Percentiles rank a stretch among this genome's conserved stretches.
phyloP scores from a whole-genome alignment of 2,329 filamentous ascomycete species.

The Gyromitra esculenta region DNA sequence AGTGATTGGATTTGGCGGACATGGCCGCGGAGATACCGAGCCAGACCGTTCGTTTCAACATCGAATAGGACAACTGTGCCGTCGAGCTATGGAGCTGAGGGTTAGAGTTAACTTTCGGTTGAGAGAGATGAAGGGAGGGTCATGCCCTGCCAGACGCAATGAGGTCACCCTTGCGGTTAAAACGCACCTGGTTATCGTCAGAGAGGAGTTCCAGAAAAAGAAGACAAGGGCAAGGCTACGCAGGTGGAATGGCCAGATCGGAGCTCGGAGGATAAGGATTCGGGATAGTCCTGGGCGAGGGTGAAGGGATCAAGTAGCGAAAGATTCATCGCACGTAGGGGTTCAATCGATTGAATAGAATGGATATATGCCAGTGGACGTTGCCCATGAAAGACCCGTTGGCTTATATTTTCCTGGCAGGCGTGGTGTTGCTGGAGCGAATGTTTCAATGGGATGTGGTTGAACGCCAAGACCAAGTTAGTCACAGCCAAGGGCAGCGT shows the following conservation, averaged over 20 bases:
- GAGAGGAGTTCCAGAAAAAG: constrained; percentile 36
- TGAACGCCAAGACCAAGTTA: constrained; percentile 31
- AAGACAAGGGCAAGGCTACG: constrained; percentile 59
- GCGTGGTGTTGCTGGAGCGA: not conserved
- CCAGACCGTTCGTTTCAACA: constrained; percentile 95
- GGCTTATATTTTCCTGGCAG: not conserved
- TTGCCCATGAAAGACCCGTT: not conserved
- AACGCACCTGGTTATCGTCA: constrained; percentile 66
- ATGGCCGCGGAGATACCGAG: constrained; percentile 91
- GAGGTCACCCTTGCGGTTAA: constrained; percentile 93
- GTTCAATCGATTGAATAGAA: constrained; percentile 16
- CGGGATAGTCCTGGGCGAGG: constrained; percentile 67
- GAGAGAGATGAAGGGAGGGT: constrained; percentile 22
- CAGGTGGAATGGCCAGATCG: constrained; percentile 75
- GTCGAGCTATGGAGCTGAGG: constrained; percentile 68
- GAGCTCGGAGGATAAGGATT: constrained; percentile 79
- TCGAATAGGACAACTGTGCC: constrained; percentile 97
- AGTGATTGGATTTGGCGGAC: constrained; percentile 92
- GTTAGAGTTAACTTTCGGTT: constrained; percentile 40
- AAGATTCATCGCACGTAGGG: constrained; percentile 70
- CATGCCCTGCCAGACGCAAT: constrained; percentile 86
- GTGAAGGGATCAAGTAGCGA: constrained; percentile 77
- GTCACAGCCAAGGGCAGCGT: constrained; percentile 42
- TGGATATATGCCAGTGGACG: not conserved
- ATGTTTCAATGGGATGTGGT: constrained; percentile 25